Conservation (phyloP, 768 basidiomycete genomes). For the Termitomyces sp. region DNA sequence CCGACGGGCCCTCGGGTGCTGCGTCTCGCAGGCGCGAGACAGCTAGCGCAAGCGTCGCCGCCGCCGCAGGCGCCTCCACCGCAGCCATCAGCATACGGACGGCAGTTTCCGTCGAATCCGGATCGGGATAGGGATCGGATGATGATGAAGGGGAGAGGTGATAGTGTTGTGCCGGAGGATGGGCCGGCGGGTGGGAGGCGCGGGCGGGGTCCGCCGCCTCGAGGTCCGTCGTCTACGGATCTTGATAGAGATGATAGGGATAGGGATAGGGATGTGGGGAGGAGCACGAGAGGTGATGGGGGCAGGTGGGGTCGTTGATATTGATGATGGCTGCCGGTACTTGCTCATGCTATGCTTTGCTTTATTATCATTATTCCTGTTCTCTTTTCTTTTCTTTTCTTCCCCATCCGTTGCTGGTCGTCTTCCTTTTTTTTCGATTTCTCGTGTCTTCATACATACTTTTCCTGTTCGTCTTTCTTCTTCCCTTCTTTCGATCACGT, state of each 20-base stretch:
- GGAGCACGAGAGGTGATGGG: not conserved
- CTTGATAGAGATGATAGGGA: not conserved
- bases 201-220: not conserved
- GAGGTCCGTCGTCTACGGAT: constrained; percentile 1
- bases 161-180: not conserved
- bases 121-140: not conserved
- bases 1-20: constrained; percentile 8
- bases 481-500: not conserved
- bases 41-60: not conserved
- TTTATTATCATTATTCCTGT: constrained; percentile 2
- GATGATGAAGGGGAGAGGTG: not conserved
- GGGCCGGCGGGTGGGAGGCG: not conserved
- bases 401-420: not conserved
- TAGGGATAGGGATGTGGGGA: not conserved
- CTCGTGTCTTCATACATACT: not conserved
- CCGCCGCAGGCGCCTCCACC: too few relatives aligned
- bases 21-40: not conserved
- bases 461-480: too few relatives aligned
- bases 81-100: not conserved
- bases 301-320: not conserved
- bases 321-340: not conserved
- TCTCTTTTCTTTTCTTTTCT: too few relatives aligned
- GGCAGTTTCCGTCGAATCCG: not conserved
- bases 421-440: not conserved
- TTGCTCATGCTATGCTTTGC: not conserved